Percentiles rank a stretch among this genome's conserved stretches.
Evolutionary conservation across 306 rosid genomes (phyloP).

Genomic region (Prunus mume): DNA sequence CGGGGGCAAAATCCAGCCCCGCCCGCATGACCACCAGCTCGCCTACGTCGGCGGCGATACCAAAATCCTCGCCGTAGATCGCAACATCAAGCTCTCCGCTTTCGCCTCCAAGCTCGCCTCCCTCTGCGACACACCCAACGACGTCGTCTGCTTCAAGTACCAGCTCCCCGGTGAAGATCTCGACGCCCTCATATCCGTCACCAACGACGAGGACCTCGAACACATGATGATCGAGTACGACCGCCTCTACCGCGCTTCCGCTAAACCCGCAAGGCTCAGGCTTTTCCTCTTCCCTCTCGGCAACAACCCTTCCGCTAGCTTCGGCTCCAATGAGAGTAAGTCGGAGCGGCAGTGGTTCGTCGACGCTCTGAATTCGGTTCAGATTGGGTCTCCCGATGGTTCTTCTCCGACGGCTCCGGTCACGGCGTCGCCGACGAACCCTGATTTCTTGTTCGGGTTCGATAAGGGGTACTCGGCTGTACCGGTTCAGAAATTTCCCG

Average conservation of each 20-base stretch:
- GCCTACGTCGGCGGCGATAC: conserved; percentile 84
- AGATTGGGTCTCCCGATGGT: conserved; percentile 41
- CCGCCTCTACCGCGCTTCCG: conserved; percentile 58
- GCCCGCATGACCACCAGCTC: conserved; percentile 68
- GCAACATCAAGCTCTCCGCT: conserved; percentile 46
- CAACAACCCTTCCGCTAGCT: conserved; percentile 20
- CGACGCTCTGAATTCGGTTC: conserved; percentile 80
- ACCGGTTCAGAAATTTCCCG: conserved; percentile 35
- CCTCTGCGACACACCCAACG: conserved; percentile 26
- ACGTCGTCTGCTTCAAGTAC: conserved; percentile 59
- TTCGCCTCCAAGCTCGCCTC: conserved; percentile 54
- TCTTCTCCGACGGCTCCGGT: conserved; percentile 33
- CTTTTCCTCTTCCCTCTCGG: conserved; percentile 57
- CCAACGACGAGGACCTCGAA: conserved; percentile 80
- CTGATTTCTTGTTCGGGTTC: conserved; percentile 77
- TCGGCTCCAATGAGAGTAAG: conserved; percentile 35
- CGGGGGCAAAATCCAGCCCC: conserved; percentile 81
- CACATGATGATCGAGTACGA: conserved; percentile 87
- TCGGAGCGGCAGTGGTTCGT: conserved; percentile 77
- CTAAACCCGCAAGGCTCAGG: conserved; percentile 68
- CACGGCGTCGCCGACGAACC: conserved; percentile 33
- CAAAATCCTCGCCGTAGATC: conserved; percentile 79
- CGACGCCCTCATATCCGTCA: conserved; percentile 83
- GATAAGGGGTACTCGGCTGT: conserved; percentile 42
- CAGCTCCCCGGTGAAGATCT: conserved; percentile 92